Evolutionary conservation across 1,139 yeast genomes (phyloP), one percentile per base, ranked within the genome.

Genomic region (Protomyces inouyei): DNA sequence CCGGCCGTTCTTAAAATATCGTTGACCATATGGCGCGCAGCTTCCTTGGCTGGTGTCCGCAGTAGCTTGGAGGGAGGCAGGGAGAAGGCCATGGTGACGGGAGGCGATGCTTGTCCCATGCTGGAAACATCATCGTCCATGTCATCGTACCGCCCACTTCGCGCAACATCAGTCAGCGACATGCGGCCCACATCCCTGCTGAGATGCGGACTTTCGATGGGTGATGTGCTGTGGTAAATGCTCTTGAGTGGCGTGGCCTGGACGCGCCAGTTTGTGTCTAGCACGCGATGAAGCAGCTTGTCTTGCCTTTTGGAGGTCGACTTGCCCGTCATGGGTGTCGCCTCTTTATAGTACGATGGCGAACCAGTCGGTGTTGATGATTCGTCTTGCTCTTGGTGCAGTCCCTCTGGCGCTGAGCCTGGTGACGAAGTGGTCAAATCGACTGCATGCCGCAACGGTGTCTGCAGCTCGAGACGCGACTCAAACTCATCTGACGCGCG

Each of bases 221-320:
- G 63, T 10, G 63, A 59, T n/a, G 63, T 59, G 25, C 57, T 52
- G 28, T 48, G 51, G 18, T 57, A 57, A 14, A 23, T 28, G 37
- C 32, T 52, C 28, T 21, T 16, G 38, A 52, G 61, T 14, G 78
- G 78, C 9, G 78, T 75, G 9, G 72, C 76, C 57, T 74, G 76
- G 36, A 76, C 65, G 10, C 73, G 70, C 78, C 77, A 76, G 60
- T 72, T 73, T 57, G 71, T 70, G 67, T 75, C 75, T 46, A 75
- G 70, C 4, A 75, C 76, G 35, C 75, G 74, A 63, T 76, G 78
- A 5, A 75, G 67, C n/a, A 76, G 67, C 12, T 69, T 67, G 43
- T 67, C 65, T 46, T 65, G 61, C 61, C 48, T 38, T 37, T 37
- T 37, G 18, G 45, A 32, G 38, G 43, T 52, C 6, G 55, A 46